Conservation (phyloP, 1,284 basidiomycete genomes). For the Taiwanofungus camphoratus region DNA sequence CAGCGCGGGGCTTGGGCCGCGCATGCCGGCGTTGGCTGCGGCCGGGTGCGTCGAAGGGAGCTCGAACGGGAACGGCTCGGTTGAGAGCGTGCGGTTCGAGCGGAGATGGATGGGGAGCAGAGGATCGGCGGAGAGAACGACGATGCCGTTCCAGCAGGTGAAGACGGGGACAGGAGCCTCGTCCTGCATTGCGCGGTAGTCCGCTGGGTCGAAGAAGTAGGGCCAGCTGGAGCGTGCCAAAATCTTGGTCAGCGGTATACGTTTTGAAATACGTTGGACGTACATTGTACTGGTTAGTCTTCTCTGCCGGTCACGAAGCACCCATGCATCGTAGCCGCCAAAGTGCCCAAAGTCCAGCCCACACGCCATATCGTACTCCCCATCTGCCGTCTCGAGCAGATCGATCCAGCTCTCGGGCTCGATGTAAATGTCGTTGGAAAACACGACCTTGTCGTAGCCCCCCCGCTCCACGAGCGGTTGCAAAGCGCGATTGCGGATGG, state of each 20-base stretch:
- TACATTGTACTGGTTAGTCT: slow-evolving; percentile 33
- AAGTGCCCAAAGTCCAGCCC: slow-evolving; percentile 43
- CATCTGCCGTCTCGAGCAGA: slow-evolving; percentile 40
- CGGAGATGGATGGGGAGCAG: slow-evolving; percentile 33
- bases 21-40: slow-evolving; percentile 24
- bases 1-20: slow-evolving; percentile 27
- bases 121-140: slow-evolving; percentile 42
- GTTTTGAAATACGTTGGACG: not conserved
- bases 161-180: slow-evolving; percentile 45
- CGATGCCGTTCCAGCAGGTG: slow-evolving; percentile 58
- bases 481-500: slow-evolving; percentile 40
- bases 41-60: slow-evolving; percentile 17
- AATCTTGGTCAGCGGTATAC: not conserved
- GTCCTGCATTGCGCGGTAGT: slow-evolving; percentile 29
- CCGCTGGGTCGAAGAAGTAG: slow-evolving; percentile 38
- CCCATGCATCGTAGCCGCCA: slow-evolving; percentile 45
- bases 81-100: slow-evolving; percentile 27
- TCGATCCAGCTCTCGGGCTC: slow-evolving; percentile 40
- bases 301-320: slow-evolving; percentile 36
- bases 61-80: slow-evolving; percentile 19
- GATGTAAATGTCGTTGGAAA: slow-evolving; percentile 47
- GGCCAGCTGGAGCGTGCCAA: slow-evolving; percentile 33
- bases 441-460: slow-evolving; percentile 40
- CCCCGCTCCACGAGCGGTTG: slow-evolving; percentile 35
- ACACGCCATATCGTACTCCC: slow-evolving; percentile 50